Conservation (phyloP, 257 asterid genomes). For the Ophiorrhiza pumila region DNA sequence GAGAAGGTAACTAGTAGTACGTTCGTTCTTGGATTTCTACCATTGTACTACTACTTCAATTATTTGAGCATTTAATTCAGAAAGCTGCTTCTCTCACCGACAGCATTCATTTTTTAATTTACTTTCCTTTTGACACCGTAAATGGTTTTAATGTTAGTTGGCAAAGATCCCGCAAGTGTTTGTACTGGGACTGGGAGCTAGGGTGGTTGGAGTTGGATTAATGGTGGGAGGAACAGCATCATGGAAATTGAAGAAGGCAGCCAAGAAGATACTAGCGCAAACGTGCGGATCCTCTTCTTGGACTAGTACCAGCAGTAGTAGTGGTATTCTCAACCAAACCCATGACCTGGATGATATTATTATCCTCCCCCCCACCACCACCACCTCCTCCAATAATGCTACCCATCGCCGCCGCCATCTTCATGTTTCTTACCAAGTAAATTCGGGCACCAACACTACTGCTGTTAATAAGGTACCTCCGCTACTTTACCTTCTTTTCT, state of each 20-base stretch:
- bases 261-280: conserved; percentile 58
- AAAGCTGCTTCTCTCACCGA: no score
- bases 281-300: conserved; percentile 66
- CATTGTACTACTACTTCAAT: no score
- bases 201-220: not conserved
- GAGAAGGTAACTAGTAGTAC: no score
- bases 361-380: not conserved
- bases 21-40: no score
- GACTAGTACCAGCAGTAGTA: not conserved
- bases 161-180: no score
- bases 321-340: conserved; percentile 20
- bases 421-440: conserved; percentile 31
- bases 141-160: no score
- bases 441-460: conserved; percentile 38
- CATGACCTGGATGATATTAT: not conserved
- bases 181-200: not conserved
- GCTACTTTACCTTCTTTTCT: not conserved
- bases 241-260: conserved; percentile 64
- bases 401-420: conserved; percentile 33
- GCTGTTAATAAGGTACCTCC: conserved; percentile 45
- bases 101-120: no score
- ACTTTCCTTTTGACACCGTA: no score
- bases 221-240: conserved; percentile 47
- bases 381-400: conserved; percentile 25
- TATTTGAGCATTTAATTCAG: no score